phyloP scores from a whole-genome alignment of 495 filamentous ascomycete genomes.

The Lentithecium fluviatile region DNA sequence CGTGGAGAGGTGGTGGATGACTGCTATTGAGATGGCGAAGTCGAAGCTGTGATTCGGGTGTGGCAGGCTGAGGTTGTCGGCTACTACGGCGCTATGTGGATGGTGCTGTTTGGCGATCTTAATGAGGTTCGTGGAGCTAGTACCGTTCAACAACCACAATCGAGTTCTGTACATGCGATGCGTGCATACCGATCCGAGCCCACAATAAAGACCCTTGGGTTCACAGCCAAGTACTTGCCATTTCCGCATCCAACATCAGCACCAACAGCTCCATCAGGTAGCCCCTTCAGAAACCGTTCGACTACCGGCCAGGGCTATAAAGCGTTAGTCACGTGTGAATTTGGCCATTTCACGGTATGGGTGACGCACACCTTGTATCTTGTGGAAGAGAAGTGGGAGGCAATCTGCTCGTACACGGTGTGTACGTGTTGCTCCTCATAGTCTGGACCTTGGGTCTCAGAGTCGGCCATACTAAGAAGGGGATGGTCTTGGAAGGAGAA shows the following conservation, averaged over 20 bases:
- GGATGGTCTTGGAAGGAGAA: background rate
- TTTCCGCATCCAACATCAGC: conserved; percentile 94
- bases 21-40: conserved; percentile 93
- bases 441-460: conserved; percentile 38
- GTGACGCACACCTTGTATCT: conserved; percentile 71
- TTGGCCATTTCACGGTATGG: no score
- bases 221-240: conserved; percentile 88
- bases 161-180: no score
- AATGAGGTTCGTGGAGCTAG: conserved; percentile 68
- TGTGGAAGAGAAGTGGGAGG: conserved; percentile 89
- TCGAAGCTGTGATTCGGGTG: conserved; percentile 71
- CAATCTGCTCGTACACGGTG: conserved; percentile 90
- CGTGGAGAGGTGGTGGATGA: conserved; percentile 94
- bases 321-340: background rate
- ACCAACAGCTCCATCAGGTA: conserved; percentile 72
- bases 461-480: conserved; percentile 2
- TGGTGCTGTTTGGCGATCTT: conserved; percentile 67
- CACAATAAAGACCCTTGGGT: conserved; percentile 72
- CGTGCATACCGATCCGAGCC: conserved; percentile 74
- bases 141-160: background rate
- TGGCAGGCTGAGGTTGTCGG: conserved; percentile 68
- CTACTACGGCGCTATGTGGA: conserved; percentile 64
- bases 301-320: conserved; percentile 87
- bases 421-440: conserved; percentile 91
- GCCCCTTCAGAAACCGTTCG: conserved; percentile 68